Conservation (phyloP, 139 green algal genomes). For the Spirogloea muscicola region DNA sequence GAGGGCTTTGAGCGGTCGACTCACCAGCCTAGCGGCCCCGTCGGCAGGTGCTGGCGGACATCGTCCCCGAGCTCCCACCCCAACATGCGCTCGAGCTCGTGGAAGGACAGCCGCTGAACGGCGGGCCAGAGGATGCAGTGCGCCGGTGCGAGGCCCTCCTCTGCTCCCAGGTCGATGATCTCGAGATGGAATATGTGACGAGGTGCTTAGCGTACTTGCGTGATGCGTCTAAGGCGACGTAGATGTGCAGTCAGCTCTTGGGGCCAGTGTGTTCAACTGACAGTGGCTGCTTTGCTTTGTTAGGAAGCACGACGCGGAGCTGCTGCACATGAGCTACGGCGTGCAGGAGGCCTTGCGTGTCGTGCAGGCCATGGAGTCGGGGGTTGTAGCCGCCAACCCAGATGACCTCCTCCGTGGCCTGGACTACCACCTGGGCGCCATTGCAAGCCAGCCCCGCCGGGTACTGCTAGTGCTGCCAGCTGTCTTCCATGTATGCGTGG, state of each 20-base stretch:
- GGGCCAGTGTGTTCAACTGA: background rate
- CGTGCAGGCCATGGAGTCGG: slow-evolving; percentile 12
- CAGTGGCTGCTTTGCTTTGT: background rate
- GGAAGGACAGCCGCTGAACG: slow-evolving; percentile 11
- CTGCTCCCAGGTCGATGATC: background rate
- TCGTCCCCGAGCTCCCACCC: slow-evolving; percentile 14
- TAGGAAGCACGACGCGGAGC: slow-evolving; percentile 36
- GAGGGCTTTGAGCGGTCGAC: no score
- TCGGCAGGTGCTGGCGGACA: slow-evolving; percentile 18
- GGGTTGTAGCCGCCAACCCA: background rate
- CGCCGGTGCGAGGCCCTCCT: background rate
- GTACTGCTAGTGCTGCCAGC: no score
- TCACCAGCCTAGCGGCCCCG: no score
- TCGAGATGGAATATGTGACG: background rate
- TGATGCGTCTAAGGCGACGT: no score
- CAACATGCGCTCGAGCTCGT: slow-evolving; percentile 21
- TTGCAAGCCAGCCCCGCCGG: slow-evolving; percentile 1
- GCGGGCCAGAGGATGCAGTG: background rate
- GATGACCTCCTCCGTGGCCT: background rate
- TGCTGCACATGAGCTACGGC: slow-evolving; percentile 27
- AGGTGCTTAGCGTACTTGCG: background rate
- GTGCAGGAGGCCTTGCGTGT: slow-evolving; percentile 1
- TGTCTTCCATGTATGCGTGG: no score
- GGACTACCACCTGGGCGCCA: slow-evolving; percentile 13
- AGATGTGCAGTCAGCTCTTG: no score